These are phyloP conservation scores for Rubia yunnanensis DNA, from an alignment of 257 asterid species.

Conservation along the genomic window DNA sequence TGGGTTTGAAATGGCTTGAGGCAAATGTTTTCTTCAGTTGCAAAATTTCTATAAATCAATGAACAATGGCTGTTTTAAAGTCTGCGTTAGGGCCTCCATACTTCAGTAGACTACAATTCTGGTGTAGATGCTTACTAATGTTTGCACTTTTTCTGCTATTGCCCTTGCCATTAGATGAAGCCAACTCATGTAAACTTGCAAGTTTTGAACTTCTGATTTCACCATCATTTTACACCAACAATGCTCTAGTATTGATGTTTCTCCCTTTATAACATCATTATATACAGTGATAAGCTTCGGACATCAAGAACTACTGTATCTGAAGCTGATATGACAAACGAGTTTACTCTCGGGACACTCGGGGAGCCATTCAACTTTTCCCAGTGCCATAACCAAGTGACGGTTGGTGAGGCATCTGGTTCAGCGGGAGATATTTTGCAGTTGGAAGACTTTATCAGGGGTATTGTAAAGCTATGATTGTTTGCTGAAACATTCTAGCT, in stretches of 20 bases:
- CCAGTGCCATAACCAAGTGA: constrained; percentile 63
- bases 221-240: not conserved
- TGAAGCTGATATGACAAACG: constrained; percentile 63
- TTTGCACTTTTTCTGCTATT: not conserved
- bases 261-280: not conserved
- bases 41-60: no score
- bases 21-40: not conserved
- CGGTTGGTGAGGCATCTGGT: constrained; percentile 72
- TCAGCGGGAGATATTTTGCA: constrained; percentile 48
- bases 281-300: constrained; percentile 57
- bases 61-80: not conserved
- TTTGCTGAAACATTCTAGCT: not conserved
- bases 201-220: not conserved
- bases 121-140: not conserved
- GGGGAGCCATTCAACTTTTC: constrained; percentile 71
- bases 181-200: not conserved
- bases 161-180: not conserved
- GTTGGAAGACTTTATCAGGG: constrained; percentile 71
- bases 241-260: not conserved
- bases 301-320: constrained; percentile 84
- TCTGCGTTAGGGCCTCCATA: not conserved
- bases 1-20: not conserved
- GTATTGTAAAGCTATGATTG: constrained; percentile 2
- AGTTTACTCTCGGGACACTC: constrained; percentile 55
- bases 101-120: not conserved